Percentiles rank a stretch among this genome's conserved stretches.
phyloP scores from a whole-genome alignment of 371 early-diverging fungal genomes.

The Neoconidiobolus thromboides region DNA sequence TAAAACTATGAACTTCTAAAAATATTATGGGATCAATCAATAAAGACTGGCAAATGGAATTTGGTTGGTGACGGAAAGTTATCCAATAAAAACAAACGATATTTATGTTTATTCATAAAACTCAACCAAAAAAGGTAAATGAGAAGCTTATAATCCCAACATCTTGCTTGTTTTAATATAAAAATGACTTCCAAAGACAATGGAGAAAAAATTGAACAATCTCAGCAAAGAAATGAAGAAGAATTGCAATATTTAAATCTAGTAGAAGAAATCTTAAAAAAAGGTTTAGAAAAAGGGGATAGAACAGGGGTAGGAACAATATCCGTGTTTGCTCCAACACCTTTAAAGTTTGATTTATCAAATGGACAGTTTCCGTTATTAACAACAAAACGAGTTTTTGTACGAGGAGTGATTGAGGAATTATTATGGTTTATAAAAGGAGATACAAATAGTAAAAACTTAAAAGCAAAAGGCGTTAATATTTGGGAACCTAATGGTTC shows the following conservation, averaged over 20 bases:
- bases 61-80: too few relatives aligned
- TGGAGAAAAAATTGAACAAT: too few relatives aligned
- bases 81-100: too few relatives aligned
- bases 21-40: too few relatives aligned
- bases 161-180: too few relatives aligned
- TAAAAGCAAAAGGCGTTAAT: slow-evolving; percentile 68
- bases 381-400: slow-evolving; percentile 92
- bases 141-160: too few relatives aligned
- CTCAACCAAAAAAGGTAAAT: too few relatives aligned
- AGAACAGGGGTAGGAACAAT: slow-evolving; percentile 96
- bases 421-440: slow-evolving; percentile 95
- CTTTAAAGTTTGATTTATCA: slow-evolving; percentile 72
- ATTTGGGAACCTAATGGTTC: slow-evolving; percentile 99
- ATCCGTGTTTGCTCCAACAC: slow-evolving; percentile 85
- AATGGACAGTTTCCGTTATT: slow-evolving; percentile 76
- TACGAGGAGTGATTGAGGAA: slow-evolving; percentile 88
- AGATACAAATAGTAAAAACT: slow-evolving; percentile 67
- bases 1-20: too few relatives aligned
- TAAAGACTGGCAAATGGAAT: too few relatives aligned
- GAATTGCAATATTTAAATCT: slow-evolving; percentile 87
- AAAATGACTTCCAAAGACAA: too few relatives aligned
- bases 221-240: background rate
- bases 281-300: slow-evolving; percentile 68
- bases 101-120: too few relatives aligned
- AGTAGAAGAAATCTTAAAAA: slow-evolving; percentile 53